These are phyloP conservation scores for Solanum dulcamara DNA, from an alignment of 257 asterid species.

Conservation along the genomic window DNA sequence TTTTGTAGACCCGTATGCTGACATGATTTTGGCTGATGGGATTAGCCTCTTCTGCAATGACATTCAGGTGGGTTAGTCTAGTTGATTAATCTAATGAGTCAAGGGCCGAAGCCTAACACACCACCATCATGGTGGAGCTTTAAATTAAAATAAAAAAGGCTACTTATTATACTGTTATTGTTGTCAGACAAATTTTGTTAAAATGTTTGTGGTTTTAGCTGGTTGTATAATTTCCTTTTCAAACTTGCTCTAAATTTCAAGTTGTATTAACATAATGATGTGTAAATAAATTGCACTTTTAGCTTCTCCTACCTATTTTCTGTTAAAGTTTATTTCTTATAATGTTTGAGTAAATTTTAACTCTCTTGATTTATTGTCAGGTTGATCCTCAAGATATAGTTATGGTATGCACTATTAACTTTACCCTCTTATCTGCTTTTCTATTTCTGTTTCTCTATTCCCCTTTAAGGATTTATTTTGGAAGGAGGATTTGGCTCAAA, in stretches of 20 bases:
- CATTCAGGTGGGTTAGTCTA: constrained; percentile 27
- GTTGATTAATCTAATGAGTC: background rate
- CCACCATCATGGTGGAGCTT: background rate
- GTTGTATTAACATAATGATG: background rate
- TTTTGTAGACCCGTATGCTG: constrained; percentile 27
- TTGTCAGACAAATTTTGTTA: background rate
- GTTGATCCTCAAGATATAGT: constrained; percentile 97
- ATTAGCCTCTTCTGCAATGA: constrained; percentile 36
- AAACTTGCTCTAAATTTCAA: background rate
- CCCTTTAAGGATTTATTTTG: background rate
- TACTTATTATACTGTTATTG: background rate
- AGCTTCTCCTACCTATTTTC: background rate
- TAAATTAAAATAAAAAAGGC: background rate
- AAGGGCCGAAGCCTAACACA: background rate
- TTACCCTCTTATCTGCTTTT: background rate
- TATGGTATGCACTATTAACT: constrained; percentile 46
- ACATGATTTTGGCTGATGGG: constrained; percentile 49
- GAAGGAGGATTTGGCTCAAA: background rate
- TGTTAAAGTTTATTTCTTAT: background rate
- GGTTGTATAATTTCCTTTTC: background rate
- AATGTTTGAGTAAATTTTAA: background rate
- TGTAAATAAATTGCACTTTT: background rate
- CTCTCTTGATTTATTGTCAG: constrained; percentile 29
- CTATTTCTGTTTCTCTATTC: background rate
- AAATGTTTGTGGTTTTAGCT: background rate